Evolutionary conservation across 106 monocot genomes (phyloP), one percentile per base, ranked within the genome.

Genomic region (Cymbidium sinense): DNA sequence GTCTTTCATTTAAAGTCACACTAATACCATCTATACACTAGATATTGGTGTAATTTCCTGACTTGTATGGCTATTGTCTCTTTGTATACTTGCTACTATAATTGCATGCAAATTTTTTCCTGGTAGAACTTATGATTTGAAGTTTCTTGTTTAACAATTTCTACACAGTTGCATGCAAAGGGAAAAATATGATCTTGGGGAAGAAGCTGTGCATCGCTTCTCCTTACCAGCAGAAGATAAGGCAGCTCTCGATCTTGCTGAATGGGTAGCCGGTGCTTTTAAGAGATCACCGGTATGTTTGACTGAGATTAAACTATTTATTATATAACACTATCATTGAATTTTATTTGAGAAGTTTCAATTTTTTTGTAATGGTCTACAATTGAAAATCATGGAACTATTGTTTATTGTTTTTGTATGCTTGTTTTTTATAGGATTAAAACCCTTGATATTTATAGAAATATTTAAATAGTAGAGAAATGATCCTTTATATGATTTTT

Each of bases 121-220:
- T 71, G 28, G 33, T 62, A n/a, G 35, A 70, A 15, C 19, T 62
- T 35, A 61, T 83, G 29, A 52, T 82, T 31, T 73, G 64, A 36
- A 12, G 27, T 17, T 25, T 80, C 23, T 43, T 79, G 10, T 78
- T 39, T 74, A n/a, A 30, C 71, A 17, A 51, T 78, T 77, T 74
- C 36, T 80, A 62, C 65, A 28, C 88, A 98, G 96, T 74, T 98
- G 94, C 78, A 87, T 98, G 86, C 91, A 94, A 86, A 90, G 80
- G 85, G 91, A 89, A 73, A 87, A 94, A 54, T 94, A 94, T 86
- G 90, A 89, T 80, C 86, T 98, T 81, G 94, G 94, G 33, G 89
- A 98, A 84, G 96, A 98, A 83, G 94, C 91, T 82, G 96, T 92
- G 27, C 88, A 82, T 37, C 86, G 89, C 76, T 98, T 98, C 85